Conservation (phyloP, 371 early-diverging fungal species). For the Aphelidium insulamus region DNA sequence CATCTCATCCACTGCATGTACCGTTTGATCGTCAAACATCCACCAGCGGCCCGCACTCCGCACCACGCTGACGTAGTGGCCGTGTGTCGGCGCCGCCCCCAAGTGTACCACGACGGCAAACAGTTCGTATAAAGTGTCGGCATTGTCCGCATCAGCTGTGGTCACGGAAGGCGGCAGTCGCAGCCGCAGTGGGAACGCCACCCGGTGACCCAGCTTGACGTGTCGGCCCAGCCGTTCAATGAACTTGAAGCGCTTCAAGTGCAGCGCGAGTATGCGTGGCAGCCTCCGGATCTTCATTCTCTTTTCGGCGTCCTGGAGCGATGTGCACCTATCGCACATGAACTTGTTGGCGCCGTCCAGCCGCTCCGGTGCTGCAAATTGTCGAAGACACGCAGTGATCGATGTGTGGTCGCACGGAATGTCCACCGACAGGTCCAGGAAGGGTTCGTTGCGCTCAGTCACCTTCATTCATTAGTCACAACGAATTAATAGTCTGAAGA, state of each 20-base stretch:
- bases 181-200: conserved; percentile 78
- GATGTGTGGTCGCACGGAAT: conserved; percentile 87
- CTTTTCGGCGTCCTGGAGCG: conserved; percentile 88
- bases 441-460: conserved; percentile 80
- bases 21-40: conserved; percentile 82
- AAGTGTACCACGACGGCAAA: conserved; percentile 84
- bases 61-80: conserved; percentile 81
- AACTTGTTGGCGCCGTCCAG: conserved; percentile 88
- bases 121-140: conserved; percentile 60
- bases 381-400: conserved; percentile 67
- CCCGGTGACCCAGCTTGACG: conserved; percentile 80
- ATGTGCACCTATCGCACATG: conserved; percentile 80
- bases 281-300: conserved; percentile 85
- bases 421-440: conserved; percentile 86
- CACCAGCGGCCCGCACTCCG: conserved; percentile 73
- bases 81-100: conserved; percentile 88
- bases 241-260: conserved; percentile 90
- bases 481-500: not conserved
- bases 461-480: conserved; percentile 20
- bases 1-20: conserved; percentile 13
- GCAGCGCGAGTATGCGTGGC: conserved; percentile 82
- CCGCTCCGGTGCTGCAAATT: conserved; percentile 83
- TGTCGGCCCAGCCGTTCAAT: conserved; percentile 72
- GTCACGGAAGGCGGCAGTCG: conserved; percentile 24
- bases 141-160: conserved; percentile 62